Base-by-base conservation (phyloP, 352 stramenopile species). In the Globisporangium recalcitrans region DNA sequence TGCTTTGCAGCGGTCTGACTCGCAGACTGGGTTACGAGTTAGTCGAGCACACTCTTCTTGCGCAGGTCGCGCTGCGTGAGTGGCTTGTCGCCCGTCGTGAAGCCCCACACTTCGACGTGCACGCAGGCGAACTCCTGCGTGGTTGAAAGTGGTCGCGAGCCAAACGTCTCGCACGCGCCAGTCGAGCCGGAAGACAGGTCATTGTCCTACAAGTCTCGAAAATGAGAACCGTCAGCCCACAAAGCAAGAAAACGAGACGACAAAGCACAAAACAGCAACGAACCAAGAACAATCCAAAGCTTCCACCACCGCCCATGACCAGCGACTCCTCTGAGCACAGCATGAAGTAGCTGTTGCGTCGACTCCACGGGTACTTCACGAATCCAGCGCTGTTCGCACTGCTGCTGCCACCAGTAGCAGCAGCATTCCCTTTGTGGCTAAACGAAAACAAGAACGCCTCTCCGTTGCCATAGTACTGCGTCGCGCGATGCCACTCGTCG, bases 361-460 rank as follows among this genome's bases (percentile, higher is more conserved):
- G 82, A 36, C 86, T 96, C 85, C 88, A 96, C 44, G 85, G 66
- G 52, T 93, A 95, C 58, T 91, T 92, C 10, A 75, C 70, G 55
- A 96, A 92, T 29, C 47, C 51, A 22, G n/a, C 38, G 29, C 26
- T 52, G 51, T 38, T 56, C 14, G 60, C 69, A 21, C 66, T 58
- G 34, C 65, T 64, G 24, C 38, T 59, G 62, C 55, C 27, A 24
- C 27, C 22, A 29, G 31, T 36, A n/a, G 22, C 21, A n/a, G 14
- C 10, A n/a, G 22, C 21, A n/a, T 9, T 5, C 2, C 40, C 58
- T 57, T 65, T 73, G 56, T 68, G 82, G 21, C 75, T 73, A 55
- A 97, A 95, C 0, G 85, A 78, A 67, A 97, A 97, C n/a, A 97
- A 64, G 57, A 97, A 96, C 0, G 77, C 87, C 54, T 96, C 85